Evolutionary conservation across 75 land plant species (phyloP).

Genomic region (Azolla pinnata): DNA sequence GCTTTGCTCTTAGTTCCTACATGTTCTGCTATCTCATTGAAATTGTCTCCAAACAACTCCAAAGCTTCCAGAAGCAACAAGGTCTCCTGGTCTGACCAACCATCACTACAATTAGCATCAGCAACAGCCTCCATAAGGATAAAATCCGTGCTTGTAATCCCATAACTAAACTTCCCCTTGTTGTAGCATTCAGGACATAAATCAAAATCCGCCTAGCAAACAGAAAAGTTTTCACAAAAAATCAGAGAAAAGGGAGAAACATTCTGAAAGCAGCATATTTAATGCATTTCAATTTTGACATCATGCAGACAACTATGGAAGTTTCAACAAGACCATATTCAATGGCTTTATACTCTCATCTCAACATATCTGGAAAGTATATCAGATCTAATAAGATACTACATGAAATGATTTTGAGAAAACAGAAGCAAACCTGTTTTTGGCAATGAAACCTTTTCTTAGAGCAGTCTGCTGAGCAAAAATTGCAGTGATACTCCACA

Average conservation of each 20-base stretch:
- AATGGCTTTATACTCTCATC: slow-evolving; percentile 3
- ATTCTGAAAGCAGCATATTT: too few species aligned
- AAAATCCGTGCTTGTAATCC: slow-evolving; percentile 81
- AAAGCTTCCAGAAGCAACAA: slow-evolving; percentile 86
- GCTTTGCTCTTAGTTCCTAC: slow-evolving; percentile 89
- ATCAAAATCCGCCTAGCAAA: slow-evolving; percentile 94
- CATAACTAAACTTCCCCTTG: slow-evolving; percentile 74
- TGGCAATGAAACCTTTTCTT: slow-evolving; percentile 91
- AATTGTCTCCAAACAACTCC: slow-evolving; percentile 84
- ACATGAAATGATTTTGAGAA: not conserved
- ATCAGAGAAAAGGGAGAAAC: not conserved
- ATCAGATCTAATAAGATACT: not conserved
- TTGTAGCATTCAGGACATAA: slow-evolving; percentile 82
- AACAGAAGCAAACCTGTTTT: slow-evolving; percentile 64
- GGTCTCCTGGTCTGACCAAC: slow-evolving; percentile 98
- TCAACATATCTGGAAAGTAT: too few species aligned
- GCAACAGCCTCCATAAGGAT: slow-evolving; percentile 81
- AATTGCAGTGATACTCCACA: slow-evolving; percentile 96
- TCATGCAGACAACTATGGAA: not conserved
- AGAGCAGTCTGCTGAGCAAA: slow-evolving; percentile 88
- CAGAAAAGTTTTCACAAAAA: not conserved
- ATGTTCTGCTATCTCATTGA: slow-evolving; percentile 98
- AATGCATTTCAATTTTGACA: not conserved
- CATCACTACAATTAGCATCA: slow-evolving; percentile 63
- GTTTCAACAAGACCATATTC: not conserved